A percentile compares a stretch with the other conserved stretches of the same genome.
phyloP scores from a whole-genome alignment of 2,329 filamentous ascomycete genomes.

The Nakataea oryzae region DNA sequence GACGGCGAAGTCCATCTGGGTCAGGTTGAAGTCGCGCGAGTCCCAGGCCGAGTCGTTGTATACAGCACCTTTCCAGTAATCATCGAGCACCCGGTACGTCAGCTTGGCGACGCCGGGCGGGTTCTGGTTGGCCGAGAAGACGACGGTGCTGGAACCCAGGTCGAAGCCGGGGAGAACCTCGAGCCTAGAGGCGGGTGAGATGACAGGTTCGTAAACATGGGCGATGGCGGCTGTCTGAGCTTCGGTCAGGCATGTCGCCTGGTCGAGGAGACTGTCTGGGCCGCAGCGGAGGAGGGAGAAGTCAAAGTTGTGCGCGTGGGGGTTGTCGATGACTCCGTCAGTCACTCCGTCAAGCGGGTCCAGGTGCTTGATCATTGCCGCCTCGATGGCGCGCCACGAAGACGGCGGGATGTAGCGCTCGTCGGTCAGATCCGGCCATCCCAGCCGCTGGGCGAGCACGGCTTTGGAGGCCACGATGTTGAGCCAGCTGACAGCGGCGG shows the following conservation, averaged over 20 bases:
- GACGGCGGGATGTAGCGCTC: slow-evolving; percentile 19
- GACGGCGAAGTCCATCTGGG: slow-evolving; percentile 20
- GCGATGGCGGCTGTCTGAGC: background rate
- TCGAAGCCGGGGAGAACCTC: slow-evolving; percentile 36
- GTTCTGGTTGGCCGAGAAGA: slow-evolving; percentile 19
- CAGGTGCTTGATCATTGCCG: slow-evolving; percentile 17
- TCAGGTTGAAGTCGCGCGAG: slow-evolving; percentile 21
- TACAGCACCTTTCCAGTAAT: slow-evolving; percentile 37
- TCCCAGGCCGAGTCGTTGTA: slow-evolving; percentile 32
- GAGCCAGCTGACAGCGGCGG: slow-evolving; percentile 24
- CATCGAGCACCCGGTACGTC: slow-evolving; percentile 22
- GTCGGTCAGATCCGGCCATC: slow-evolving; percentile 19
- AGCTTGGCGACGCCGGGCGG: slow-evolving; percentile 29
- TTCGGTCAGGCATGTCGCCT: background rate
- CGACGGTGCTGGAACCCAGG: slow-evolving; percentile 27
- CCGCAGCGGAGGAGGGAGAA: background rate
- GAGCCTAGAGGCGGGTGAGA: slow-evolving; percentile 30
- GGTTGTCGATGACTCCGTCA: slow-evolving; percentile 6
- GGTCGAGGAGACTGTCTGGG: background rate
- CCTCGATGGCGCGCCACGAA: slow-evolving; percentile 24
- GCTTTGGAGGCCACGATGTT: slow-evolving; percentile 17
- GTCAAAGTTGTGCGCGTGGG: slow-evolving; percentile 4
- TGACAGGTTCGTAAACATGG: slow-evolving; percentile 37
- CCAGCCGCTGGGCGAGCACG: slow-evolving; percentile 4
- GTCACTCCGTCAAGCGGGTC: slow-evolving; percentile 29